These are phyloP conservation scores for Venturia aucupariae DNA, from an alignment of 2,329 filamentous ascomycete genomes.

Conservation along the genomic window DNA sequence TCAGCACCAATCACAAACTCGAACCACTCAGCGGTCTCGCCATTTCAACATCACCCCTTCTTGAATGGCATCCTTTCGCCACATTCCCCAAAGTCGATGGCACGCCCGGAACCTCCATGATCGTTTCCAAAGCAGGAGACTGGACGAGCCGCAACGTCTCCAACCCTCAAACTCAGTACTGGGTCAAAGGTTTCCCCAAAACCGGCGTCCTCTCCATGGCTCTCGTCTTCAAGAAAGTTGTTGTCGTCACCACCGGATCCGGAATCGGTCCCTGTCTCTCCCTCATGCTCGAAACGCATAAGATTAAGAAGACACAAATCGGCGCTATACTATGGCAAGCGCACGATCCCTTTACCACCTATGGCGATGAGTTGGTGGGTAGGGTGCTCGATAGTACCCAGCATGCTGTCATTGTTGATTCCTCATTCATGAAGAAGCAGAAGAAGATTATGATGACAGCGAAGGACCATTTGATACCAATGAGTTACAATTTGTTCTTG, in stretches of 20 bases:
- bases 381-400: conserved; percentile 50
- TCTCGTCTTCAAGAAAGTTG: conserved; percentile 23
- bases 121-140: conserved; percentile 28
- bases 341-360: conserved; percentile 51
- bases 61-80: conserved; percentile 31
- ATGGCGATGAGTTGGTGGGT: conserved; percentile 48
- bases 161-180: conserved; percentile 21
- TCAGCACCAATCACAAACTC: conserved; percentile 38
- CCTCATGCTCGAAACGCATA: conserved; percentile 45
- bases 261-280: conserved; percentile 31
- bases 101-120: conserved; percentile 21
- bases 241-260: conserved; percentile 28
- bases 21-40: conserved; percentile 25
- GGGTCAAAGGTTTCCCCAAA: conserved; percentile 23
- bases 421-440: conserved; percentile 27
- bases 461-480: not conserved
- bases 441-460: conserved; percentile 35
- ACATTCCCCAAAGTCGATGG: conserved; percentile 26
- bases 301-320: conserved; percentile 30
- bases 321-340: conserved; percentile 63
- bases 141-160: conserved; percentile 23
- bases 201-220: conserved; percentile 26
- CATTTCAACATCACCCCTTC: conserved; percentile 23
- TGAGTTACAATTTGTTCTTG: conserved; percentile 37
- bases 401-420: conserved; percentile 59